Conservation (phyloP, 208 protist genomes). For the Leishmania turanica region DNA sequence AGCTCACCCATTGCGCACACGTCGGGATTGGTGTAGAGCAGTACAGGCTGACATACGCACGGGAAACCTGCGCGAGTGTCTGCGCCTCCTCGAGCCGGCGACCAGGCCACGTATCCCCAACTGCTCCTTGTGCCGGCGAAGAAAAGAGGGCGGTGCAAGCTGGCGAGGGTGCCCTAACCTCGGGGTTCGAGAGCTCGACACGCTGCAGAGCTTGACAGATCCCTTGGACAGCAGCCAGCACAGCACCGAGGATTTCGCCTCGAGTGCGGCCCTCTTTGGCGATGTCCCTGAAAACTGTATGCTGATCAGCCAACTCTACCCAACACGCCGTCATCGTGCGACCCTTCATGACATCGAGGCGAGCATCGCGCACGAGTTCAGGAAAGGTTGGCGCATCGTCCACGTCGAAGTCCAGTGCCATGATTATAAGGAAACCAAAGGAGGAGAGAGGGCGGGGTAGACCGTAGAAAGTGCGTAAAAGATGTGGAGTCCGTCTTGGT, state of each 20-base stretch:
- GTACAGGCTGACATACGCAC: constrained; percentile 51
- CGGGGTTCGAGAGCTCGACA: not conserved
- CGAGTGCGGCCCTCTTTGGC: constrained; percentile 47
- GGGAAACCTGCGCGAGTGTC: constrained; percentile 22
- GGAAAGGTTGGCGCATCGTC: constrained; percentile 27
- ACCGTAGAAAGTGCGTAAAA: not conserved
- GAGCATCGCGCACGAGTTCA: constrained; percentile 23
- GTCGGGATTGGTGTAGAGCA: constrained; percentile 54
- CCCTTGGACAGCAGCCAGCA: constrained; percentile 48
- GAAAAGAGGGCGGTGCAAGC: not conserved
- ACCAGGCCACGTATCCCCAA: not conserved
- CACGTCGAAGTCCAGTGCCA: constrained; percentile 41
- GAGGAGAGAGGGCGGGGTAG: not conserved
- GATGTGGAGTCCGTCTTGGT: not conserved
- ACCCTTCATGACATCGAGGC: constrained; percentile 34
- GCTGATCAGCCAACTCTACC: constrained; percentile 38
- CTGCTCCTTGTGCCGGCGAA: not conserved
- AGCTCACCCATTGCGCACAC: constrained; percentile 32
- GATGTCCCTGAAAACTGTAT: constrained; percentile 72
- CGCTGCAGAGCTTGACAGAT: constrained; percentile 30
- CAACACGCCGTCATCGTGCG: constrained; percentile 36
- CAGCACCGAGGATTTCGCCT: constrained; percentile 36
- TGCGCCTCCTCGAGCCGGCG: constrained; percentile 12
- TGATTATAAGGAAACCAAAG: constrained; percentile 9
- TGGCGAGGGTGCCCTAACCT: not conserved